Evolutionary conservation across 345 rosid species (phyloP).

Genomic region (Triadica sebifera): DNA sequence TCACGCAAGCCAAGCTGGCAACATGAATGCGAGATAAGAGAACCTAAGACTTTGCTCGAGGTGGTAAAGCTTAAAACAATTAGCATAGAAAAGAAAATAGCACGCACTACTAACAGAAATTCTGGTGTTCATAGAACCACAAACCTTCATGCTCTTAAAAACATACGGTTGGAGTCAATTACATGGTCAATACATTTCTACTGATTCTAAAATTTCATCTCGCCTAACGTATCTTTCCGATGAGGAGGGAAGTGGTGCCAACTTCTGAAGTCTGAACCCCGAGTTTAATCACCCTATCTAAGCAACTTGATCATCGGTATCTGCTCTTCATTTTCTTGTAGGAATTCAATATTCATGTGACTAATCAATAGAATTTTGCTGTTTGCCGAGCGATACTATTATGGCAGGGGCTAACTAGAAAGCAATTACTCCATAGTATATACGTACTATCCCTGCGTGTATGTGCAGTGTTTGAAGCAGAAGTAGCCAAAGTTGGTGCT

Average conservation of each 20-base stretch:
- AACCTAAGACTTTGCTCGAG: background rate
- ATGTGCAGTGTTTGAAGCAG: constrained; percentile 19
- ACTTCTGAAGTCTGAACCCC: background rate
- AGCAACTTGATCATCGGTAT: background rate
- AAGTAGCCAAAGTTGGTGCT: constrained; percentile 6
- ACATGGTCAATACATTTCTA: constrained; percentile 1
- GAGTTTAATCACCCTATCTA: constrained; percentile 6
- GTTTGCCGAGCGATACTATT: constrained; percentile 5
- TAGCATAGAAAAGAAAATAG: background rate
- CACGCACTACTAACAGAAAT: background rate
- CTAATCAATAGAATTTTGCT: constrained; percentile 16
- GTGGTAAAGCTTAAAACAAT: background rate
- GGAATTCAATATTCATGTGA: constrained; percentile 15
- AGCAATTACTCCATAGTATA: constrained; percentile 27
- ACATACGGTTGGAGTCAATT: background rate
- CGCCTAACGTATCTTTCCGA: background rate
- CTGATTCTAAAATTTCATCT: background rate
- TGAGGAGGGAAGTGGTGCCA: background rate
- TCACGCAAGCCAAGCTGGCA: no score
- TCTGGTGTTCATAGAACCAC: background rate
- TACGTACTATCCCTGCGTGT: constrained; percentile 4
- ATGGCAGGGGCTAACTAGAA: constrained; percentile 4
- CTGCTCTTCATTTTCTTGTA: background rate
- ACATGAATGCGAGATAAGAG: background rate
- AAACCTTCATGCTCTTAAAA: background rate